Evolutionary conservation across 805 yeast genomes (phyloP).

Genomic region (Wilhelminamyces savonicus): DNA sequence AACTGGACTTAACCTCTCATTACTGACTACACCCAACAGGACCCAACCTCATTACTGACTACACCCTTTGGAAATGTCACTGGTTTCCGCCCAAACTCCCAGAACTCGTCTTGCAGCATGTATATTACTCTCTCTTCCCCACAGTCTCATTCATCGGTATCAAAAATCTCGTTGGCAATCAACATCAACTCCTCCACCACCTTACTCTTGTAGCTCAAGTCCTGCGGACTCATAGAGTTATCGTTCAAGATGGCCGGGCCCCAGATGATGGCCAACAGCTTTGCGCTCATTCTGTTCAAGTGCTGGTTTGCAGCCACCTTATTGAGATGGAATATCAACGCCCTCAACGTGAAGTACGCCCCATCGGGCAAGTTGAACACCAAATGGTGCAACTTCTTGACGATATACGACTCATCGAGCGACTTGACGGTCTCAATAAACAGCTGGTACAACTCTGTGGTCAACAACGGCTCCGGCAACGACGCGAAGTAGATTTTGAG

Average conservation of each 20-base stretch:
- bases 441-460: constrained; percentile 51
- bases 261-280: constrained; percentile 87
- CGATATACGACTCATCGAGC: constrained; percentile 39
- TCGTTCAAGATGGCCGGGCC: constrained; percentile 81
- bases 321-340: constrained; percentile 78
- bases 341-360: constrained; percentile 85
- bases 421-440: constrained; percentile 65
- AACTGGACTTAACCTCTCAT: too few relatives aligned
- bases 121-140: too few relatives aligned
- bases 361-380: constrained; percentile 92
- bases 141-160: constrained; percentile 22
- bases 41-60: too few relatives aligned
- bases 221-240: constrained; percentile 59
- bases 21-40: too few relatives aligned
- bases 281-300: constrained; percentile 73
- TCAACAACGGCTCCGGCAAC: constrained; percentile 82
- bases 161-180: constrained; percentile 74
- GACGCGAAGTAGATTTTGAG: constrained; percentile 77
- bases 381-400: constrained; percentile 76
- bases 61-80: too few relatives aligned
- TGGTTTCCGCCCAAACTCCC: too few relatives aligned
- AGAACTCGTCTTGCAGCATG: too few relatives aligned
- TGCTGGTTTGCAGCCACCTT: constrained; percentile 60
- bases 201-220: constrained; percentile 66
- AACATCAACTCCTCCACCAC: constrained; percentile 79